Evolutionary conservation across 108 stramenopile genomes (phyloP), one percentile per base, ranked within the genome.

Genomic region (Stephanodiscus minutulus): DNA sequence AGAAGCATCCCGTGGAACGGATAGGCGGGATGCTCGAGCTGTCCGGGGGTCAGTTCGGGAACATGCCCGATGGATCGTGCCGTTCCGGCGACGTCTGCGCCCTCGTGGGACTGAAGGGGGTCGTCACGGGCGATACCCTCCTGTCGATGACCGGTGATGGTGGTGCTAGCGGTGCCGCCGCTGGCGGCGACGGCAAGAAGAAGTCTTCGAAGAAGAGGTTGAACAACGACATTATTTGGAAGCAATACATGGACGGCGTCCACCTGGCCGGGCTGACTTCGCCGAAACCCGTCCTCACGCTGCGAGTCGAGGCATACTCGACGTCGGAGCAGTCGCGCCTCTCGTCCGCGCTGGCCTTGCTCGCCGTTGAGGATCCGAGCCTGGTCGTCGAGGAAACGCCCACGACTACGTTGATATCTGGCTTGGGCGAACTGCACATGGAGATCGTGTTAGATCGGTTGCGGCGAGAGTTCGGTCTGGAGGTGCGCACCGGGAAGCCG

Each of bases 241-340:
- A 79, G 31, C 79, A 76, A 60, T 81, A 75, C 64, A 71, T 81
- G 61, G 79, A 71, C 17, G 79, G 75, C 12, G 79, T 81, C n/a
- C 75, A 76, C 61, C 63, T 91, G 8, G 88, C 91, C 10, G 93
- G 93, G 17, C 86, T 94, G 22, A 79, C 85, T 39, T 85, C 95
- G 25, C 95, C 95, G 35, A 88, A 88, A 74, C 95, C 95, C 10
- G 95, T 96, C 18, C 78, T 93, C n/a, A 93, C 86, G n/a, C 84
- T 96, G 35, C 81, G 91, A 11, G 49, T 95, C 18, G 94, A 92
- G 57, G 86, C 94, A 0, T 83, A 83, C 43, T 82, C 87, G 7
- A 66, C 86, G 3, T 81, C 83, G 13, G 73, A 93, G 33, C 89
- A 96, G 54, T 35, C 83, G 25, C 77, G 83, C 10, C 77, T 96